phyloP scores from a whole-genome alignment of 164 flowering plant species.

The Vitis riparia region DNA sequence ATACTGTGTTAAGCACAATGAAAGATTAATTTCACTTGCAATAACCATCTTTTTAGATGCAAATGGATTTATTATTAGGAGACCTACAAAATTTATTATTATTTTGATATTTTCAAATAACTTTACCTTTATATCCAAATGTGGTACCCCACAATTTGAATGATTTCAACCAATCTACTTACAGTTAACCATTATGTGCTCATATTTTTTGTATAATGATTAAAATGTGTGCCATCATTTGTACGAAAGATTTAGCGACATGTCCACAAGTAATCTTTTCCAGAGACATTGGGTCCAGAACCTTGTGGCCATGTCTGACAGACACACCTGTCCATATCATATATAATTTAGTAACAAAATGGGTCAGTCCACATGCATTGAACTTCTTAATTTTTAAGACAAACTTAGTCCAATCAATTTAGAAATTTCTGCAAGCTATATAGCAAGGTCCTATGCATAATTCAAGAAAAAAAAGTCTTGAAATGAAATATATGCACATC shows the following conservation, averaged over 20 bases:
- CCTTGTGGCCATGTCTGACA: conserved; percentile 4
- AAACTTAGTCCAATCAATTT: background rate
- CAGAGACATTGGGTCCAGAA: conserved; percentile 8
- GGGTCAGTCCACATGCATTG: conserved; percentile 19
- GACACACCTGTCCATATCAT: conserved; percentile 1
- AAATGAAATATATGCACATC: too few relatives aligned
- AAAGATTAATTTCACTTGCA: too few relatives aligned
- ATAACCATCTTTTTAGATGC: too few relatives aligned
- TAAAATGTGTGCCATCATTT: background rate
- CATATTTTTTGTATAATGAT: background rate
- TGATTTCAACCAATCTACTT: too few relatives aligned
- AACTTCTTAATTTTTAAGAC: background rate
- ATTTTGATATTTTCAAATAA: too few relatives aligned
- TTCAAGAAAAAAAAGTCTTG: background rate
- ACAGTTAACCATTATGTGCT: background rate
- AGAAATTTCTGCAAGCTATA: background rate
- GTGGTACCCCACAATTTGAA: too few relatives aligned
- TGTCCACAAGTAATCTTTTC: conserved; percentile 4
- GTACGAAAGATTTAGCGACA: background rate
- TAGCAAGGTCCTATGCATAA: background rate
- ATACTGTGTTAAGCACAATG: too few relatives aligned
- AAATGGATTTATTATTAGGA: background rate
- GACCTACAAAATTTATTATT: too few relatives aligned
- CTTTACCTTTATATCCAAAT: too few relatives aligned
- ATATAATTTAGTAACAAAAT: conserved; percentile 7